A percentile compares a stretch with the other conserved stretches of the same genome.
Conservation (phyloP, 2,329 filamentous ascomycete species). For the Monilinia fructigena region DNA sequence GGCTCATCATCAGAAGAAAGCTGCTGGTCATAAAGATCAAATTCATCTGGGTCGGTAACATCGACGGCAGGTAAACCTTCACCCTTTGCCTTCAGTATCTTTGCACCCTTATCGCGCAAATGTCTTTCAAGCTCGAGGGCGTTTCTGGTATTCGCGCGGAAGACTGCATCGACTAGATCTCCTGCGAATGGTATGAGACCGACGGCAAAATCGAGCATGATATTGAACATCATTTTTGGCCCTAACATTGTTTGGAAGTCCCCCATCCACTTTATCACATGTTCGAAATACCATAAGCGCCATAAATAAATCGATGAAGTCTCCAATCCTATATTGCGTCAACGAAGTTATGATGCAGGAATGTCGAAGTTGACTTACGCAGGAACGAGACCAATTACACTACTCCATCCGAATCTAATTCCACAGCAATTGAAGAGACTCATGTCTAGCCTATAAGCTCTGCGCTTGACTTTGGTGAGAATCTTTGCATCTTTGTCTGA, state of each 20-base stretch:
- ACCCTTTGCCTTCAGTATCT: constrained; percentile 50
- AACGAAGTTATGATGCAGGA: constrained; percentile 24
- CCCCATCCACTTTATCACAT: constrained; percentile 73
- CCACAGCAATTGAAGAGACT: constrained; percentile 78
- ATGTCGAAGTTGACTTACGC: constrained; percentile 55
- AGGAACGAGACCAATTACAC: constrained; percentile 80
- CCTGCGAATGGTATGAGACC: constrained; percentile 74
- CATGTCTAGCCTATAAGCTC: constrained; percentile 84
- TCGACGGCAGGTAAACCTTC: constrained; percentile 49
- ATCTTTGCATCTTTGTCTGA: constrained; percentile 78
- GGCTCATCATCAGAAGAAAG: constrained; percentile 34
- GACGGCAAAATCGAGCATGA: constrained; percentile 69
- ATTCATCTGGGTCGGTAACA: constrained; percentile 54
- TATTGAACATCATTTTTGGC: constrained; percentile 76
- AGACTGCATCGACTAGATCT: constrained; percentile 68
- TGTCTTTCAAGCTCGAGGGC: constrained; percentile 63
- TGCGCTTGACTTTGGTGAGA: constrained; percentile 80
- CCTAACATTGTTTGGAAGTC: constrained; percentile 61
- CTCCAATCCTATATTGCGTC: constrained; percentile 60
- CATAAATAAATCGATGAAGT: constrained; percentile 70
- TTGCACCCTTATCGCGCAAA: constrained; percentile 66
- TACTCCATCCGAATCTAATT: constrained; percentile 84
- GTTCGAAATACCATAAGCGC: constrained; percentile 72
- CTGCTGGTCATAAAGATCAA: constrained; percentile 42
- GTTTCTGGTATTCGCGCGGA: constrained; percentile 76